A percentile compares a stretch with the other conserved stretches of the same genome.
Evolutionary conservation across 2,329 filamentous ascomycete genomes (phyloP).

Genomic region (Colletotrichum zoysiae): DNA sequence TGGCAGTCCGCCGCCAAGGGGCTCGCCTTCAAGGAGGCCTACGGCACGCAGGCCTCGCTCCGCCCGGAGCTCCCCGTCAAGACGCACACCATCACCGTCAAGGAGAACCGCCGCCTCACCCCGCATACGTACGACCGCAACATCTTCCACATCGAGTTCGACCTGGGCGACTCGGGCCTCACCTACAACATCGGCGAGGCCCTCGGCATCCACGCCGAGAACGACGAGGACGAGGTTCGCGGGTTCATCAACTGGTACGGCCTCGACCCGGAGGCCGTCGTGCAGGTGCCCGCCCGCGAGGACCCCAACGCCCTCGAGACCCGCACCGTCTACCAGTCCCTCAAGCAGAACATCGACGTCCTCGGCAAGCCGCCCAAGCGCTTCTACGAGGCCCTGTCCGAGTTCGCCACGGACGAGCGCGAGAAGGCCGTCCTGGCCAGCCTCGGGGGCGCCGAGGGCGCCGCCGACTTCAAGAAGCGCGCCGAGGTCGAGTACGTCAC

Average conservation of each 20-base stretch:
- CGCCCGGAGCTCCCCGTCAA: slow-evolving; percentile 89
- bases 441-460: slow-evolving; percentile 83
- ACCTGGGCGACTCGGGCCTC: slow-evolving; percentile 89
- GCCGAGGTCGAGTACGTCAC: slow-evolving; percentile 92
- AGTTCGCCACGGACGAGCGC: slow-evolving; percentile 84
- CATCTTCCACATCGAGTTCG: slow-evolving; percentile 99
- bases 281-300: slow-evolving; percentile 92
- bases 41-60: slow-evolving; percentile 77
- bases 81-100: slow-evolving; percentile 89
- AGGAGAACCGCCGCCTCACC: slow-evolving; percentile 95
- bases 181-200: slow-evolving; percentile 98
- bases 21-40: slow-evolving; percentile 94
- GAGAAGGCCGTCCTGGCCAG: slow-evolving; percentile 85
- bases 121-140: slow-evolving; percentile 93
- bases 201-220: slow-evolving; percentile 95
- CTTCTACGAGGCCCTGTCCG: slow-evolving; percentile 93
- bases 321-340: slow-evolving; percentile 91
- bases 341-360: slow-evolving; percentile 94
- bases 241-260: slow-evolving; percentile 93
- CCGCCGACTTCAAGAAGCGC: slow-evolving; percentile 91
- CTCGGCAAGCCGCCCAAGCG: slow-evolving; percentile 97
- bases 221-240: slow-evolving; percentile 81
- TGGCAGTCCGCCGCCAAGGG: slow-evolving; percentile 91
- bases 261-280: slow-evolving; percentile 83
- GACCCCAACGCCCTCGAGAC: slow-evolving; percentile 81